Evolutionary conservation across 2,329 filamentous ascomycete genomes (phyloP), one percentile per base, ranked within the genome.

Genomic region (Aspergillus alliaceus): DNA sequence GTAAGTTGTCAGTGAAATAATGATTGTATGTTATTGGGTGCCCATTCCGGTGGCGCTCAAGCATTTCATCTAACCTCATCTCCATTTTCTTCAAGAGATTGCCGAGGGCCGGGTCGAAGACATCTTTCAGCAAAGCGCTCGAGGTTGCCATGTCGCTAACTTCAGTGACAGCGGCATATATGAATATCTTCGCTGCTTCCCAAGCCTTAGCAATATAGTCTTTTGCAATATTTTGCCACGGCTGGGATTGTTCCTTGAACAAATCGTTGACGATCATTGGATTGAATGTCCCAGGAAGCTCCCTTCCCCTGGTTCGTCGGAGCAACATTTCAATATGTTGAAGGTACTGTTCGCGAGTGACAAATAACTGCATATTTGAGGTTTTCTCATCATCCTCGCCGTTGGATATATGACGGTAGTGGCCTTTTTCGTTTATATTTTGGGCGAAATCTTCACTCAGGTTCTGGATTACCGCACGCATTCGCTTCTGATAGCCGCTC

Each of bases 211-310:
- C 60, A 37, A 80, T 69, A 53, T 80, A 77, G 0, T 59, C 42
- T 2, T 42, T 54, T 2, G 70, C 74, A 3, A 82, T 76, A 0
- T 55, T 29, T 40, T 77, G 68, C 87, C 85, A 90, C 0, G 79
- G 80, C 6, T 62, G 54, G 0, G 80, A 85, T 56, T 89, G 85
- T 46, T 86, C 79, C 20, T 73, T 72, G 65, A 90, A 90, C 0
- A 90, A 67, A 22, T 87, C 81, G 0, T 75, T 73, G 0, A 89
- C 78, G 9, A 89, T 72, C 53, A 84, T 66, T 0, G 86, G 81
- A 58, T 86, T 86, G 68, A 85, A 88, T 0, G 77, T 84, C 0
- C 86, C 84, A 0, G 84, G 83, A 0, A 90, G 70, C 64, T 90
- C 87, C 5, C 80, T 72, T 0, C 80, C 82, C 25, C 84, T 75